Percentiles rank a stretch among this genome's conserved stretches.
Evolutionary conservation across 257 asterid genomes (phyloP).

Genomic region (Petunia secreta): DNA sequence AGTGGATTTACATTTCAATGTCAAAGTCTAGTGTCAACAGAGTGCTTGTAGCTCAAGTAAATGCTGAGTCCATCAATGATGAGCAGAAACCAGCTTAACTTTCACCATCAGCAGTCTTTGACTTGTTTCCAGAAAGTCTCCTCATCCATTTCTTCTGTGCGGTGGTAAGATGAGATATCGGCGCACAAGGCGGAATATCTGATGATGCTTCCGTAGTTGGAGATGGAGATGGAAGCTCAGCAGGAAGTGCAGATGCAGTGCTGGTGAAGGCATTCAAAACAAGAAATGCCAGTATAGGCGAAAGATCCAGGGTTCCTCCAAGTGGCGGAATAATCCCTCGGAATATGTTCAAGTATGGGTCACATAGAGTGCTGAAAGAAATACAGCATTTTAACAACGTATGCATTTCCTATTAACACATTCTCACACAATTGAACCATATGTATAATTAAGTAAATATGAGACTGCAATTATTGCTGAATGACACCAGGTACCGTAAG

Average conservation of each 20-base stretch:
- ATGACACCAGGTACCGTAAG: background rate
- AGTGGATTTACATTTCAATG: conserved; percentile 8
- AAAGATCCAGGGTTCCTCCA: conserved; percentile 89
- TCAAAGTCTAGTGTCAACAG: background rate
- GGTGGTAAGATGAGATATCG: conserved; percentile 41
- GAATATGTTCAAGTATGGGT: conserved; percentile 94
- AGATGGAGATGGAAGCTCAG: conserved; percentile 67
- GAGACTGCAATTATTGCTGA: background rate
- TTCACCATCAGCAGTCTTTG: conserved; percentile 35
- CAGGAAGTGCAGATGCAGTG: conserved; percentile 90
- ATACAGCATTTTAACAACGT: conserved; percentile 25
- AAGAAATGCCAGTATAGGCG: conserved; percentile 85
- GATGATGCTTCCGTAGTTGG: conserved; percentile 40
- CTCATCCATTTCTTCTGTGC: conserved; percentile 73
- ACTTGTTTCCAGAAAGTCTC: conserved; percentile 55
- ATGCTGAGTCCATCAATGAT: background rate
- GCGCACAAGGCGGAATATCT: conserved; percentile 30
- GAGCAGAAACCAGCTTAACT: conserved; percentile 30
- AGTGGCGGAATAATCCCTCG: conserved; percentile 95
- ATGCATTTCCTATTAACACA: background rate
- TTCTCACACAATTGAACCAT: background rate
- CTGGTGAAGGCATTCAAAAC: conserved; percentile 75
- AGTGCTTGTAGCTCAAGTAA: background rate
- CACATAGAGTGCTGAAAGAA: conserved; percentile 85
- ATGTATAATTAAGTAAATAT: background rate